Conservation (phyloP, 495 filamentous ascomycete genomes). For the Annulohypoxylon nitens region DNA sequence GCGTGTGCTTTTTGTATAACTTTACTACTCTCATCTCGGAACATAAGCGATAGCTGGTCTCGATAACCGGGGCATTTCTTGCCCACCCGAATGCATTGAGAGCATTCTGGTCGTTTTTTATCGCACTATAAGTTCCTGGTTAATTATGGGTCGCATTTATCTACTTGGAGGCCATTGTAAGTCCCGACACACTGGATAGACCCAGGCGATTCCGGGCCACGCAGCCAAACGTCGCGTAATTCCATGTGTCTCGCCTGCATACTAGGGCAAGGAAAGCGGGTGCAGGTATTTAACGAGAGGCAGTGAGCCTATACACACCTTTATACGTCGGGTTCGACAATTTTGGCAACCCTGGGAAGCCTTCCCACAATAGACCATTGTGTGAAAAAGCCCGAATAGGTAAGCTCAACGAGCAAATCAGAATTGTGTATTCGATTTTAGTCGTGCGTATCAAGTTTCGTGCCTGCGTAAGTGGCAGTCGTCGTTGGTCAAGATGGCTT, state of each 20-base stretch:
- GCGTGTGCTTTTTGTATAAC: constrained; percentile 74
- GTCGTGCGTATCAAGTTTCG: constrained; percentile 35
- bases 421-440: constrained; percentile 28
- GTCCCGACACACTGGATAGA: constrained; percentile 29
- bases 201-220: constrained; percentile 23
- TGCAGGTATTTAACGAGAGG: constrained; percentile 28
- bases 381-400: constrained; percentile 48
- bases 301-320: constrained; percentile 56
- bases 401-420: constrained; percentile 48
- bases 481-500: constrained; percentile 42
- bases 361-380: constrained; percentile 81
- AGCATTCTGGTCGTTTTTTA: constrained; percentile 72
- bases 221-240: constrained; percentile 22
- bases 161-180: constrained; percentile 5
- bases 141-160: constrained; percentile 34
- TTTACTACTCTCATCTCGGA: constrained; percentile 78
- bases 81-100: constrained; percentile 70
- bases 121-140: constrained; percentile 67
- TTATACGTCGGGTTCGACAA: constrained; percentile 75
- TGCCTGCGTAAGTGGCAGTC: constrained; percentile 40
- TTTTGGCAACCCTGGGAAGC: constrained; percentile 77
- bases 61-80: constrained; percentile 78
- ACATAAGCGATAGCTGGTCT: constrained; percentile 76
- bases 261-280: constrained; percentile 24
- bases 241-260: constrained; percentile 33